Base-by-base conservation (phyloP, 2,329 filamentous ascomycete genomes). In the Colletotrichum phormii region DNA sequence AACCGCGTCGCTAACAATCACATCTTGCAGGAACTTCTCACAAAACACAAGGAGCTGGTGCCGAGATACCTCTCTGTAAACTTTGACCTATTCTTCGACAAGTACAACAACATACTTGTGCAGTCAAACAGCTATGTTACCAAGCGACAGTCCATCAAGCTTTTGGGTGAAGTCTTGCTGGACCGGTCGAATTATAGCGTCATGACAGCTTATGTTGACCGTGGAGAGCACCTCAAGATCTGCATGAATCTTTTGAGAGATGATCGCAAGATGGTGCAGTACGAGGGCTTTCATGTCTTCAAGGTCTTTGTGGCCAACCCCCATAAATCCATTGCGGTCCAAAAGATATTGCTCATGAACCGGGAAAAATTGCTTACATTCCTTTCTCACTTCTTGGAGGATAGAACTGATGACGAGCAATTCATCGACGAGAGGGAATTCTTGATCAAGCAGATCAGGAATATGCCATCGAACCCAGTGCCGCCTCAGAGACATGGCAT, bases 261-360 rank as follows among this genome's bases (percentile, higher is more conserved):
- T 82, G 96, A 98, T 82, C 91, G 96, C 77, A 97, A 97, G 83
- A 99, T 99, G 95, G 97, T 99, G 74, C 97, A 98, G 83, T 99
- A 99, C 81, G 97, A 99, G 82, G 97, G 95, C 8, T 99, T 99
- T 82, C 97, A 99, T 81, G 96, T 99, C 54, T 99, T 99, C 89
- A 99, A 99, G 87, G 96, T 99, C 75, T 99, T 99, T 83, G 97
- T 98, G 66, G 97, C 97, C 73, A 99, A 99, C 81, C 97, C 97
- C 8, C 95, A 98, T 86, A 99, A 99, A 85, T 97, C 95, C n/a
- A 88, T 96, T 73, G 94, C 95, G 42, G 97, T 99, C 61, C 95
- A 98, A 81, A 94, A 96, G 81, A 98, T 99, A 79, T 86, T 99
- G 75, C 92, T 98, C 77, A 98, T 98, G 90, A 99, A 99, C 81